Conservation (phyloP, 805 yeast genomes). For the Priceomyces castillae region DNA sequence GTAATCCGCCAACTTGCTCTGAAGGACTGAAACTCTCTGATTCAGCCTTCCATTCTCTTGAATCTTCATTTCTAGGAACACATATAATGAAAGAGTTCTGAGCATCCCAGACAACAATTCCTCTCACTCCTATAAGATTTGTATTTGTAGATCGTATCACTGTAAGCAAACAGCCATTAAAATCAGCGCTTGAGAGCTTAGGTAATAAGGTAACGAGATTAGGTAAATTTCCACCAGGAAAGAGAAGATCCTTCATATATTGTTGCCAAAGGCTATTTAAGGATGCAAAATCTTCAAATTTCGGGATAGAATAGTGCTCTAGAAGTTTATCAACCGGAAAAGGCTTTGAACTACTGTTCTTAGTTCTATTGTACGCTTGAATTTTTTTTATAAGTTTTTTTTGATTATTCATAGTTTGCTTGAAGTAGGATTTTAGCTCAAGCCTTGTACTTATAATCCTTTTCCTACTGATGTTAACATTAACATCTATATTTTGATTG, state of each 20-base stretch:
- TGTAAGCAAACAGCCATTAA: conserved; percentile 66
- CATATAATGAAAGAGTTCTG: conserved; percentile 68
- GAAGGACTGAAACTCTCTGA: conserved; percentile 21
- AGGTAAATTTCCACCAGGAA: conserved; percentile 25
- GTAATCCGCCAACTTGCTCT: conserved; percentile 57
- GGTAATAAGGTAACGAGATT: conserved; percentile 38
- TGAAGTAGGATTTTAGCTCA: conserved; percentile 43
- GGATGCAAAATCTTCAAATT: conserved; percentile 50
- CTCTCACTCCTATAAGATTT: conserved; percentile 57
- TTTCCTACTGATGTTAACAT: conserved; percentile 18
- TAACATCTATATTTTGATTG: conserved; percentile 7
- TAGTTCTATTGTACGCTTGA: conserved; percentile 24
- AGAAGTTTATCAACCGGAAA: conserved; percentile 24
- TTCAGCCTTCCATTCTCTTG: conserved; percentile 33
- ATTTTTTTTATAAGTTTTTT: conserved; percentile 35
- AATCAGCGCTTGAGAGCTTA: conserved; percentile 73
- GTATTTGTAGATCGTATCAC: conserved; percentile 59
- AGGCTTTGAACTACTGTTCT: conserved; percentile 19
- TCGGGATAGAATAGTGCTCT: conserved; percentile 29
- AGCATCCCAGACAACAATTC: conserved; percentile 84
- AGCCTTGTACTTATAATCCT: conserved; percentile 33
- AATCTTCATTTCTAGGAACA: conserved; percentile 38
- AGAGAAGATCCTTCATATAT: conserved; percentile 59
- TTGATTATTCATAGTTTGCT: conserved; percentile 37
- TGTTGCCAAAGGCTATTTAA: conserved; percentile 71